Evolutionary conservation across 2,329 filamentous ascomycete species (phyloP).

Genomic region (Epichloe glyceriae): DNA sequence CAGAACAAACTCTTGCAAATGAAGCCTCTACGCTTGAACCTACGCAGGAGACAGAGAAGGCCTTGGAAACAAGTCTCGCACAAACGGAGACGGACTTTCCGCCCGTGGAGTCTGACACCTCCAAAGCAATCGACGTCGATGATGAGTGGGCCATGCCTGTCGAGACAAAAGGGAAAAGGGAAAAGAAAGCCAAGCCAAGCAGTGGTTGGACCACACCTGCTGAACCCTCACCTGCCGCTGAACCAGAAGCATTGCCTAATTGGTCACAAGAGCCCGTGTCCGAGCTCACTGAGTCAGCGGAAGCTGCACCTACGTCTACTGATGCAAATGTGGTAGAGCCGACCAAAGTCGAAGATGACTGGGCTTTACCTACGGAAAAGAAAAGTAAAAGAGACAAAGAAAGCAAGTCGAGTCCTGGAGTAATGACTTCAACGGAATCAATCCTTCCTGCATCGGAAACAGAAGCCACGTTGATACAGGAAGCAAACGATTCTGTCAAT

Average conservation of each 20-base stretch:
- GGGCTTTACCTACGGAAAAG: slow-evolving; percentile 2
- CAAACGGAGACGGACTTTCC: neutral
- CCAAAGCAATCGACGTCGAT: neutral
- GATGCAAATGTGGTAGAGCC: neutral
- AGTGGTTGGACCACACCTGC: slow-evolving; percentile 3
- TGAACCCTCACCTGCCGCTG: neutral
- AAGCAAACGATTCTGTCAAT: neutral
- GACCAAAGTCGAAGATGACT: neutral
- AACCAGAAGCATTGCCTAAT: neutral
- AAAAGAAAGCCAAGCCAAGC: slow-evolving; percentile 16
- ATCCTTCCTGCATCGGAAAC: neutral
- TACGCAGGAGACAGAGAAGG: neutral
- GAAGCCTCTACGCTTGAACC: neutral
- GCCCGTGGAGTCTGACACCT: neutral
- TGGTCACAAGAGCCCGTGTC: neutral
- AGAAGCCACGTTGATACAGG: neutral
- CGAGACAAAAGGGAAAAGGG: slow-evolving; percentile 31
- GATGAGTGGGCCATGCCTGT: slow-evolving; percentile 10
- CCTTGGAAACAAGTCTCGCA: neutral
- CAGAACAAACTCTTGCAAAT: neutral
- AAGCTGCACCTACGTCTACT: neutral
- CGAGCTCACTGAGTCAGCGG: neutral
- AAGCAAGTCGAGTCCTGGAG: neutral
- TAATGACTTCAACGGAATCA: neutral
- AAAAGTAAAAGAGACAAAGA: slow-evolving; percentile 5